Percentiles rank a stretch among this genome's conserved stretches.
phyloP scores from a whole-genome alignment of 2,329 filamentous ascomycete species.

The Sclerotinia sclerotiorum region DNA sequence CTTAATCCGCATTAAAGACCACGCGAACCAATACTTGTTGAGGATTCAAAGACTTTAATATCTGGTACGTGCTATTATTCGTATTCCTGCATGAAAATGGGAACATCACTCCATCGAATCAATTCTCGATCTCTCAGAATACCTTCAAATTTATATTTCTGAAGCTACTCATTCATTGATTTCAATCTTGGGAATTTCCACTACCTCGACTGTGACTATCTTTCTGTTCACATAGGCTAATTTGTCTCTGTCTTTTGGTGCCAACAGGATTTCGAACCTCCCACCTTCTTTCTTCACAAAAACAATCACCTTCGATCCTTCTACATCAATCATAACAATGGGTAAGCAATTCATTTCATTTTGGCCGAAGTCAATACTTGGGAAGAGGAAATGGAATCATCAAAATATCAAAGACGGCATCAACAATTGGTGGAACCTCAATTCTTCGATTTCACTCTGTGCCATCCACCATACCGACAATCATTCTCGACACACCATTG shows the following conservation, averaged over 20 bases:
- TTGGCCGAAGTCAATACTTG: slow-evolving; percentile 26
- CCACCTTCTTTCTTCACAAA: slow-evolving; percentile 19
- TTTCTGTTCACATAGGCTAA: slow-evolving; percentile 9
- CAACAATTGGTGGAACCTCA: background rate
- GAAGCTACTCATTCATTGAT: background rate
- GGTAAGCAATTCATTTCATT: slow-evolving; percentile 41
- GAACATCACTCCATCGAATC: slow-evolving; percentile 20
- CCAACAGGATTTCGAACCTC: slow-evolving; percentile 19
- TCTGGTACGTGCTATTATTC: slow-evolving; percentile 23
- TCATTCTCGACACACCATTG: background rate
- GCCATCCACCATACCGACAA: background rate
- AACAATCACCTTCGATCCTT: slow-evolving; percentile 39
- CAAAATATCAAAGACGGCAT: background rate
- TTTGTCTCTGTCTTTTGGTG: background rate
- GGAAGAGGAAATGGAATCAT: slow-evolving; percentile 12
- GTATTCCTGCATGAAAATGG: slow-evolving; percentile 25
- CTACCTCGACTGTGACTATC: background rate
- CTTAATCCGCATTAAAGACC: slow-evolving; percentile 9
- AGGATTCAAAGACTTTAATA: slow-evolving; percentile 14
- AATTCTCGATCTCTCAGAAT: slow-evolving; percentile 1
- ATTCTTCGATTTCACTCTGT: background rate
- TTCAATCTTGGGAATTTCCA: background rate
- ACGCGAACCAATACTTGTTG: slow-evolving; percentile 20
- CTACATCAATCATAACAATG: slow-evolving; percentile 38
- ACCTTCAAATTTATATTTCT: background rate